Conservation (phyloP, 495 filamentous ascomycete genomes). For the Umbilicaria muhlenbergii region DNA sequence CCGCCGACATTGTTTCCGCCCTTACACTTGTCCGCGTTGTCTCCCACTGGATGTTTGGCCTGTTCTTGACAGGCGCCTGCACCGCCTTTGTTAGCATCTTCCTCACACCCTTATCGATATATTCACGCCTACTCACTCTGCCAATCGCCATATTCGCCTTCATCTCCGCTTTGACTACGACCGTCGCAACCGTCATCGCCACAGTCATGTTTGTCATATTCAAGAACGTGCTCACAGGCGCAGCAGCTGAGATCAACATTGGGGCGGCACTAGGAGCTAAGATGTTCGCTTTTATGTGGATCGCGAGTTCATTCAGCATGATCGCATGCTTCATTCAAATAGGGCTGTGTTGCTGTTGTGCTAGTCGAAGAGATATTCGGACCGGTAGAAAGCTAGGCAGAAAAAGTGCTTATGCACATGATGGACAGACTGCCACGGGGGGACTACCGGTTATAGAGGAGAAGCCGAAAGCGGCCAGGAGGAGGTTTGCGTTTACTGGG, state of each 20-base stretch:
- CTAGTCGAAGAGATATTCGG: conserved; percentile 39
- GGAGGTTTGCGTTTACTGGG: background rate
- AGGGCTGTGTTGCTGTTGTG: conserved; percentile 59
- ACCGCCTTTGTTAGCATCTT: conserved; percentile 56
- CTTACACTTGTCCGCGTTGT: conserved; percentile 59
- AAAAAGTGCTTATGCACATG: conserved; percentile 16
- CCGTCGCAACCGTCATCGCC: conserved; percentile 54
- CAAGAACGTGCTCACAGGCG: conserved; percentile 46
- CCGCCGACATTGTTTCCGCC: conserved; percentile 51
- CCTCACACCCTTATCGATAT: conserved; percentile 39
- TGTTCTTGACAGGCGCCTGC: conserved; percentile 57
- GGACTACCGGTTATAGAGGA: background rate
- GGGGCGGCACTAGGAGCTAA: conserved; percentile 45
- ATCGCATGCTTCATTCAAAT: conserved; percentile 56
- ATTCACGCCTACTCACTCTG: conserved; percentile 32
- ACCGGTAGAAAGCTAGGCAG: conserved; percentile 33
- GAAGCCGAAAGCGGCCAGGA: conserved; percentile 1
- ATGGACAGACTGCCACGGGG: background rate
- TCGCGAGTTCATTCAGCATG: conserved; percentile 48
- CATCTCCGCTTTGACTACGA: conserved; percentile 45
- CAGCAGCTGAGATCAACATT: conserved; percentile 57
- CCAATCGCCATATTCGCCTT: conserved; percentile 44
- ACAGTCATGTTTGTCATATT: conserved; percentile 73
- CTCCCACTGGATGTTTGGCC: conserved; percentile 82
- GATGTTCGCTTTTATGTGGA: conserved; percentile 90